phyloP scores from a whole-genome alignment of 73 alveolate species.

The Blepharisma stoltei region DNA sequence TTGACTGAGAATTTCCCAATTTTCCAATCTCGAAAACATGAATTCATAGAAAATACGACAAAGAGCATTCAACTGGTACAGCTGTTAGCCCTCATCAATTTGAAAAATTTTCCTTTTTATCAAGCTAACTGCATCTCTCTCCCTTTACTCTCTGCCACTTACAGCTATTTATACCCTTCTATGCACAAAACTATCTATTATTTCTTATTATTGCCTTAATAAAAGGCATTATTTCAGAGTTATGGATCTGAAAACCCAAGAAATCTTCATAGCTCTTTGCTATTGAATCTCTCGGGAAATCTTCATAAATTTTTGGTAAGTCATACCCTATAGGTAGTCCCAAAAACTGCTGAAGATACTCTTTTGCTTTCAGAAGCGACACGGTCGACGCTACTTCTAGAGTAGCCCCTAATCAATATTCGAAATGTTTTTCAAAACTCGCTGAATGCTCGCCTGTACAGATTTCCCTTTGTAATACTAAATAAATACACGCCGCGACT shows the following conservation, averaged over 20 bases:
- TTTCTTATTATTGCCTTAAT: constrained; percentile 12
- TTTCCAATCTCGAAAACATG: no score
- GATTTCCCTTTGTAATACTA: constrained; percentile 1
- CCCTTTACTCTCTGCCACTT: no score
- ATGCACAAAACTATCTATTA: no score
- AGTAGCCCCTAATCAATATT: neutral
- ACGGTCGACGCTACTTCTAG: neutral
- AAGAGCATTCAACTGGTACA: no score
- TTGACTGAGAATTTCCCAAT: no score
- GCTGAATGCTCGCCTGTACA: neutral
- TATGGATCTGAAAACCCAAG: constrained; percentile 1
- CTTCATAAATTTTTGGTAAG: neutral
- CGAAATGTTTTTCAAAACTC: neutral
- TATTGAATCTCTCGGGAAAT: neutral
- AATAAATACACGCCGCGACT: constrained; percentile 10
- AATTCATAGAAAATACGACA: no score
- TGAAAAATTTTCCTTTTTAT: no score
- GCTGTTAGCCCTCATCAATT: no score
- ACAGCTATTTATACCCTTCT: no score
- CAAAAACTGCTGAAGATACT: constrained; percentile 15
- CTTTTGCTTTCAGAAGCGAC: neutral
- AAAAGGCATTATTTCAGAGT: constrained; percentile 20
- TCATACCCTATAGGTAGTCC: constrained; percentile 10
- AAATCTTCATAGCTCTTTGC: constrained; percentile 6
- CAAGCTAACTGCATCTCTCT: no score